These are phyloP conservation scores for Lentinus brumalis DNA, from an alignment of 768 basidiomycete species.

Conservation along the genomic window DNA sequence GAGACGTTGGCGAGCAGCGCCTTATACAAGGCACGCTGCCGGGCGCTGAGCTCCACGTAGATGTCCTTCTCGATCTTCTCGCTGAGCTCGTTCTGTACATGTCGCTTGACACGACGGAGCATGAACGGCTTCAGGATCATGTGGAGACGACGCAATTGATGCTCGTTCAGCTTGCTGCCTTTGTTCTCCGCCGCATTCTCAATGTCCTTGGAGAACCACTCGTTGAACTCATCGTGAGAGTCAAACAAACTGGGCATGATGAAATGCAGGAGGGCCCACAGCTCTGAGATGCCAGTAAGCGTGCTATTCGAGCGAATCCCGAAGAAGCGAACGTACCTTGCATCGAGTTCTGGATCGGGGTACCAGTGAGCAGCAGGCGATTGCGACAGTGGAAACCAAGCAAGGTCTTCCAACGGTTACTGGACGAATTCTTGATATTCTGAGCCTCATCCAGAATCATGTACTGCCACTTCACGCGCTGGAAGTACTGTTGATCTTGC, in stretches of 20 bases:
- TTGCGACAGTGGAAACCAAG: slow-evolving; percentile 96
- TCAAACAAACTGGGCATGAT: slow-evolving; percentile 99
- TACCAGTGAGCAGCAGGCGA: slow-evolving; percentile 91
- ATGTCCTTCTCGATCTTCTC: slow-evolving; percentile 99
- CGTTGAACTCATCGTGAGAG: slow-evolving; percentile 98
- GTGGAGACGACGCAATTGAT: slow-evolving; percentile 91
- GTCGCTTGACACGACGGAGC: slow-evolving; percentile 93
- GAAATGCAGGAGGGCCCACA: slow-evolving; percentile 98
- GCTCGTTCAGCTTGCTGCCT: slow-evolving; percentile 88
- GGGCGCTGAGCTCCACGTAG: slow-evolving; percentile 90
- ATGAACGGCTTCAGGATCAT: slow-evolving; percentile 99
- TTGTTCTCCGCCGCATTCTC: slow-evolving; percentile 94
- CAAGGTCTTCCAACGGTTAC: slow-evolving; percentile 95
- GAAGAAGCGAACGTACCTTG: slow-evolving; percentile 62
- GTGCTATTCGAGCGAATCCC: not conserved
- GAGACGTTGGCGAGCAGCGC: slow-evolving; percentile 92
- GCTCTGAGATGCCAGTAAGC: slow-evolving; percentile 50
- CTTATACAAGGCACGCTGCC: slow-evolving; percentile 89
- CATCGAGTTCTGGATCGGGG: slow-evolving; percentile 99
- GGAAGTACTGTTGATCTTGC: slow-evolving; percentile 97
- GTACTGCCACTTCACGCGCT: slow-evolving; percentile 98
- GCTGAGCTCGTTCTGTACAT: slow-evolving; percentile 99
- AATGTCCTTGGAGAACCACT: slow-evolving; percentile 99
- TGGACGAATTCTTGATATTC: slow-evolving; percentile 97
- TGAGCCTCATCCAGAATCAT: slow-evolving; percentile 99